Base-by-base conservation (phyloP, 2,329 filamentous ascomycete genomes). In the Juglanconis sp. region DNA sequence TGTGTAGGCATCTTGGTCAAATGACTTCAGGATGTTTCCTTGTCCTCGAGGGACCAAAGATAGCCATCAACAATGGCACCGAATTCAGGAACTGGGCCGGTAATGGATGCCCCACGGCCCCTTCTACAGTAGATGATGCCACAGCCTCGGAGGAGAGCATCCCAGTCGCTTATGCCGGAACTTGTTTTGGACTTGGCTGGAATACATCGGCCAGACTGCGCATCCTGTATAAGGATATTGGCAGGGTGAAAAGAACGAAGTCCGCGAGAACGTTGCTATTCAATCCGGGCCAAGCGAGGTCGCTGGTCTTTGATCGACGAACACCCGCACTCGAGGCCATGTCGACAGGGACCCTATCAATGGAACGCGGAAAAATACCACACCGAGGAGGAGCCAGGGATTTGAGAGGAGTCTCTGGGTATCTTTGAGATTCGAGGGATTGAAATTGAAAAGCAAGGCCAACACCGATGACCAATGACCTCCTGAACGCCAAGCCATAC, bases 401-500 rank as follows among this genome's bases (percentile, higher is more conserved):
- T 32, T 30, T 30, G 31, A 49, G 36, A 36, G 17, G 15, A 54
- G 42, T 55, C 34, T 54, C n/a, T 52, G 61, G 61, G 61, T 63
- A 63, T 63, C 61, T 61, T 54, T 53, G 40, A 61, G 50, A 61
- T 57, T 51, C 24, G 52, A 57, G 11, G 24, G 9, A 58, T 36
- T n/a, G 13, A 58, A 48, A 30, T 35, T 9, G 36, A 50, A 15
- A 50, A 36, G 9, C 42, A n/a, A 57, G 36, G 13, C 42, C 46
- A 48, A n/a, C 30, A 30, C 53, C 35, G 36, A 51, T 57, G 57
- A 61, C 55, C 51, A 15, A 47, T 51, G 53, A 58, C 61, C 51
- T 6, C 57, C 55, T 58, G 38, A 61, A 63, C 61, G 61, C 61
- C 58, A 47, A 47, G 53, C 61, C 47, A 57, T 63, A 55, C 61